A percentile compares a stretch with the other conserved stretches of the same genome.
phyloP scores from a whole-genome alignment of 2,329 filamentous ascomycete genomes.

The Aspergillus brunneoviolaceus region DNA sequence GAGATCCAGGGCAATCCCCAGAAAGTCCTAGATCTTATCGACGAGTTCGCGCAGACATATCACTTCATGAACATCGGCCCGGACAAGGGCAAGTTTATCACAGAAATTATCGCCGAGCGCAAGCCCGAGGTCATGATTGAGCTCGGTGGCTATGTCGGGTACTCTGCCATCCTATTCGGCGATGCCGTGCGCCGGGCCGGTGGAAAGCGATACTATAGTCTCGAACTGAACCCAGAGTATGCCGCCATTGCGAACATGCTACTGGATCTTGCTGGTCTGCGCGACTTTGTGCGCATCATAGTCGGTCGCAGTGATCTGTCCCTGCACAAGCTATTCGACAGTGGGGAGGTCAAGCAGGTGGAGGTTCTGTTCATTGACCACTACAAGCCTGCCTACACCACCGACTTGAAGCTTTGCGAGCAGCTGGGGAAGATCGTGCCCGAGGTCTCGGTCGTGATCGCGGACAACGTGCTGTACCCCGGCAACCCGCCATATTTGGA shows the following conservation, averaged over 20 bases:
- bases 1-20: constrained; percentile 64
- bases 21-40: constrained; percentile 66
- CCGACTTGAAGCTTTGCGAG: constrained; percentile 76
- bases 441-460: constrained; percentile 48
- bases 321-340: constrained; percentile 58
- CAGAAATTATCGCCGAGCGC: constrained; percentile 63
- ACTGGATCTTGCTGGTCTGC: constrained; percentile 72
- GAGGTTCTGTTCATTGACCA: constrained; percentile 80
- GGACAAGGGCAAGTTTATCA: constrained; percentile 70
- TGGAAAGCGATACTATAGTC: constrained; percentile 65
- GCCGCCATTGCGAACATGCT: constrained; percentile 67
- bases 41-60: constrained; percentile 65
- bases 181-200: constrained; percentile 63
- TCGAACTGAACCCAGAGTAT: constrained; percentile 74
- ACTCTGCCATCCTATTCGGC: constrained; percentile 75
- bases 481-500: constrained; percentile 52
- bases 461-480: constrained; percentile 47
- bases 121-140: constrained; percentile 73
- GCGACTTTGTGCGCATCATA: constrained; percentile 66
- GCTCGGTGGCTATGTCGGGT: constrained; percentile 77
- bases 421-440: constrained; percentile 63
- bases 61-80: constrained; percentile 80
- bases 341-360: constrained; percentile 57
- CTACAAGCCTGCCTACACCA: constrained; percentile 72
- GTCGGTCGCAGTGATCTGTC: constrained; percentile 69